Conservation (phyloP, 495 filamentous ascomycete genomes). For the Aspergillus biplanus region DNA sequence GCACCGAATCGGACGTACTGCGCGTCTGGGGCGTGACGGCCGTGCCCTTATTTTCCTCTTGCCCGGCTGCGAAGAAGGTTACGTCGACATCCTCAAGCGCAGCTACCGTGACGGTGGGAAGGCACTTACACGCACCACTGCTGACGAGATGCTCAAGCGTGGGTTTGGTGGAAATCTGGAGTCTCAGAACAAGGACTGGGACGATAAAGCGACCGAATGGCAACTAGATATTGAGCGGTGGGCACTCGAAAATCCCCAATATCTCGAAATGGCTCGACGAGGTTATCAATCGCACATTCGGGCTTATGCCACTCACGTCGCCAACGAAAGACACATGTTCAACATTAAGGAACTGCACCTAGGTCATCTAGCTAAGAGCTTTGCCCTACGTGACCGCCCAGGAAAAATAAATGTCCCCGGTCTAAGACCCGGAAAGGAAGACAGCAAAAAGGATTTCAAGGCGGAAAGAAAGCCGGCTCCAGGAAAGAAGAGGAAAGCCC, state of each 20-base stretch:
- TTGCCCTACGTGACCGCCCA: constrained; percentile 84
- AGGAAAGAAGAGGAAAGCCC: constrained; percentile 43
- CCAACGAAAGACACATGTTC: constrained; percentile 80
- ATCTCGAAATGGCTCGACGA: constrained; percentile 72
- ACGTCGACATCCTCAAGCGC: constrained; percentile 71
- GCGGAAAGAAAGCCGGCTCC: constrained; percentile 39
- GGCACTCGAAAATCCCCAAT: constrained; percentile 60
- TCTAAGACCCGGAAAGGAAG: constrained; percentile 48
- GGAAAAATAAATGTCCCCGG: constrained; percentile 80
- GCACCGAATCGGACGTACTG: constrained; percentile 92
- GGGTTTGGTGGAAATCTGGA: constrained; percentile 56
- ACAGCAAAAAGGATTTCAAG: constrained; percentile 53
- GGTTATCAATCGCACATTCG: constrained; percentile 91
- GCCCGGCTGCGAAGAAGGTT: constrained; percentile 88
- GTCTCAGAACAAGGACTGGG: constrained; percentile 58
- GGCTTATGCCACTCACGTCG: constrained; percentile 92
- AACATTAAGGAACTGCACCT: constrained; percentile 87
- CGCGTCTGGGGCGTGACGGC: constrained; percentile 87
- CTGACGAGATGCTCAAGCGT: constrained; percentile 63
- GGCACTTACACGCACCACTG: constrained; percentile 55
- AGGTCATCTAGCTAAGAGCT: constrained; percentile 92
- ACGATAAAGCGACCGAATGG: constrained; percentile 73
- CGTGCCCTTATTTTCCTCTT: constrained; percentile 86
- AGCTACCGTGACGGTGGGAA: constrained; percentile 60
- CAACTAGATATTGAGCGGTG: constrained; percentile 76